Conservation (phyloP, 805 yeast species). For the Nakazawaea anatomiae region DNA sequence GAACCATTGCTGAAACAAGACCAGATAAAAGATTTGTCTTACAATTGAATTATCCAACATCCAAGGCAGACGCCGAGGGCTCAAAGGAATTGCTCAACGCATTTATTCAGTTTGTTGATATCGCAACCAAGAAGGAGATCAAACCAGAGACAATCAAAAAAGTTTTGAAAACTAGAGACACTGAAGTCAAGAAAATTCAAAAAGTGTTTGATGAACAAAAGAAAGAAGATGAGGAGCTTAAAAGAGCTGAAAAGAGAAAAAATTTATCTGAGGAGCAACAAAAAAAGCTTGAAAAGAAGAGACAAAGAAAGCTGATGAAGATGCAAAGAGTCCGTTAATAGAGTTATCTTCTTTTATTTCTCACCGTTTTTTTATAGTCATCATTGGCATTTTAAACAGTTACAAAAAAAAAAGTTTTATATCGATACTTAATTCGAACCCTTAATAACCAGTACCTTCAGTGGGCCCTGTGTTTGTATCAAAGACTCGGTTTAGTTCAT, state of each 20-base stretch:
- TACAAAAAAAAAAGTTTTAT: neutral
- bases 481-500: too few relatives aligned
- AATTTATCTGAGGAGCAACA: constrained; percentile 62
- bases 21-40: constrained; percentile 51
- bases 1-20: constrained; percentile 44
- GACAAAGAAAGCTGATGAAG: constrained; percentile 65
- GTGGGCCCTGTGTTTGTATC: too few relatives aligned
- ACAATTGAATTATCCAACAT: constrained; percentile 45
- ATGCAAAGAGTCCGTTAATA: constrained; percentile 41
- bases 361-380: neutral
- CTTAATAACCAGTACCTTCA: too few relatives aligned
- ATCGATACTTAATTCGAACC: neutral
- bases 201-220: constrained; percentile 61
- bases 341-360: neutral
- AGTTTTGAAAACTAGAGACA: constrained; percentile 70
- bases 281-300: constrained; percentile 71
- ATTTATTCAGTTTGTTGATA: constrained; percentile 55
- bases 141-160: constrained; percentile 75
- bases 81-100: constrained; percentile 46
- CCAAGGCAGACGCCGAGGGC: constrained; percentile 42
- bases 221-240: constrained; percentile 63
- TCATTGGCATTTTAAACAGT: too few relatives aligned
- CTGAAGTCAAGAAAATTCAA: constrained; percentile 62
- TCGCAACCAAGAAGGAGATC: constrained; percentile 49
- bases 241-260: constrained; percentile 64